Evolutionary conservation across 2,329 filamentous ascomycete genomes (phyloP), one percentile per base, ranked within the genome.

Genomic region (Monosporascus ibericus): DNA sequence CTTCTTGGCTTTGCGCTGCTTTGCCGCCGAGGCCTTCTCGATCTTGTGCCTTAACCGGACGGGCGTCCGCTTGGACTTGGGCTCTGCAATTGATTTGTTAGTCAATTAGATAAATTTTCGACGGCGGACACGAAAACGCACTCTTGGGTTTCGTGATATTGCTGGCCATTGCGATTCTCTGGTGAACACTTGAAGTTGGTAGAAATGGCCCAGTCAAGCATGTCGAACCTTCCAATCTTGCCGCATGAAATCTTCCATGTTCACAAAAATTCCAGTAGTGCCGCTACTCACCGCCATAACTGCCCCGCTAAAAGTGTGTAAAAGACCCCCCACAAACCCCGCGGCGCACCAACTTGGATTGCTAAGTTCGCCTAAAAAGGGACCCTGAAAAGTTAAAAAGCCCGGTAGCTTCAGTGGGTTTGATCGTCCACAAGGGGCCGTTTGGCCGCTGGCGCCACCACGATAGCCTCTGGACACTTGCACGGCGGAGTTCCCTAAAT

Each of bases 31-130:
- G 22, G 88, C 86, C 75, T 99, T 99, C 70, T 96, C 84, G 72
- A 99, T 97, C 75, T 95, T 96, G 77, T 96, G 86, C 60, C 92
- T 86, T 65, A 99, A 81, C 55, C 94, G 90, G 66, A 92, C 88
- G 44, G 92, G 85, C 61, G 82, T 84, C 72, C 94, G 87, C 83
- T 99, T 99, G 52, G 92, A 97, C 75, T 87, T 91, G 67, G 92
- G 94, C 74, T 96, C 91, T 96, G 64, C 3, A 53, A 8, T 42
- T 20, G 3, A 7, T 51, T 48, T 58, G 54, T 59, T 48, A 57
- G 55, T 44, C 37, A n/a, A 2, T 20, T 14, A 5, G 2, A 20
- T 30, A 15, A 4, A 7, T n/a, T 5, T 18, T 49, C 15, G 30
- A 22, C 30, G 22, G 11, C 14, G 22, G 2, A 48, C 25, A 49